Evolutionary conservation across 2,329 filamentous ascomycete species (phyloP).

Genomic region (Stagonosporopsis tanaceti): DNA sequence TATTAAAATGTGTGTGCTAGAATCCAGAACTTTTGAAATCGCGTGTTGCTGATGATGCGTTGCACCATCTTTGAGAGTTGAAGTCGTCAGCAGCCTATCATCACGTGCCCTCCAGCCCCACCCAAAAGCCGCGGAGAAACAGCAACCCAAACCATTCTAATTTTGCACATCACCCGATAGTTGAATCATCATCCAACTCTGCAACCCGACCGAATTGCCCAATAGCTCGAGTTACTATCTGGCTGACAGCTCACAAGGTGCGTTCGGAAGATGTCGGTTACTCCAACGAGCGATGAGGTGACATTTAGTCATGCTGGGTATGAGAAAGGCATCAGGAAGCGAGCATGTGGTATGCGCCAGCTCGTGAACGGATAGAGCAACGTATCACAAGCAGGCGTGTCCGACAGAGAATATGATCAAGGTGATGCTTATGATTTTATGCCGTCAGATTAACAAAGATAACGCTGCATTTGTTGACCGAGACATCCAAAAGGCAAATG

Average conservation of each 20-base stretch:
- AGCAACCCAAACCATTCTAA: background rate
- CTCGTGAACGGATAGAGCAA: background rate
- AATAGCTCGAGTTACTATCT: background rate
- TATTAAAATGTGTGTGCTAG: background rate
- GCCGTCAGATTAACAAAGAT: conserved; percentile 1
- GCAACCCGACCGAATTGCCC: background rate
- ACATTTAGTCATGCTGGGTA: conserved; percentile 14
- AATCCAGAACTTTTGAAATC: background rate
- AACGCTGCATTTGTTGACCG: background rate
- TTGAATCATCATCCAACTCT: conserved; percentile 6
- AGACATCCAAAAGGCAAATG: background rate
- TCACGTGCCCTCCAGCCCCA: conserved; percentile 8
- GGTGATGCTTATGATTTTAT: background rate
- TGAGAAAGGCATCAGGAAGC: conserved; percentile 1
- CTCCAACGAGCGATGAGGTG: conserved; percentile 4
- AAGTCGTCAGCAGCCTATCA: background rate
- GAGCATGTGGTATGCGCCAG: background rate
- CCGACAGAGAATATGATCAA: background rate
- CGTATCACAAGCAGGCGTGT: background rate
- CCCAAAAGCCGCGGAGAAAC: conserved; percentile 9
- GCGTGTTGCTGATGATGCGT: background rate
- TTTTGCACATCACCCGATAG: conserved; percentile 15
- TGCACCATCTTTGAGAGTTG: background rate
- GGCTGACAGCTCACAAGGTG: conserved; percentile 1
- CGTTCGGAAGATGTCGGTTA: conserved; percentile 16